A percentile compares a stretch with the other conserved stretches of the same genome.
phyloP scores from a whole-genome alignment of 768 basidiomycete genomes.

The Tricholoma sp. region DNA sequence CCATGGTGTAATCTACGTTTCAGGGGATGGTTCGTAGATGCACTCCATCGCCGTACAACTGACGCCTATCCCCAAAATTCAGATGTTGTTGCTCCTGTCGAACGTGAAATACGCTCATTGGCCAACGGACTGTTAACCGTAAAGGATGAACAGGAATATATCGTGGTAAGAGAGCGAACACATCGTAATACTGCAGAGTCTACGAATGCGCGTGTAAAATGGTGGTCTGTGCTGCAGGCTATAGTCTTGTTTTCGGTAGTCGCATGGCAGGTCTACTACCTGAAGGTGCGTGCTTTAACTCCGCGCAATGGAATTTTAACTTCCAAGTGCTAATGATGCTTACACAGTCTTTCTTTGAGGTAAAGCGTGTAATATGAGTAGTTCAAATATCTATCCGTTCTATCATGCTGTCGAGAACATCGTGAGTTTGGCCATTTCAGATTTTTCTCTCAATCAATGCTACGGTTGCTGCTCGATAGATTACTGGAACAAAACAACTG shows the following conservation, averaged over 20 bases:
- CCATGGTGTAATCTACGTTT: slow-evolving; percentile 92
- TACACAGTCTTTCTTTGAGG: slow-evolving; percentile 80
- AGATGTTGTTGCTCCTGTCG: slow-evolving; percentile 91
- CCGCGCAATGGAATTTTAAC: not conserved
- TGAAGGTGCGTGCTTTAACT: slow-evolving; percentile 56
- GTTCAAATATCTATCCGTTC: not conserved
- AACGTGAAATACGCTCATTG: slow-evolving; percentile 87
- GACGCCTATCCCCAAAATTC: slow-evolving; percentile 1
- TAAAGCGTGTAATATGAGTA: slow-evolving; percentile 76
- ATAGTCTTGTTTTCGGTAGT: slow-evolving; percentile 85
- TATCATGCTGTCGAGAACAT: not conserved
- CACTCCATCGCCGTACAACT: not conserved
- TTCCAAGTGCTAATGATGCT: not conserved
- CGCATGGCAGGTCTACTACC: slow-evolving; percentile 96
- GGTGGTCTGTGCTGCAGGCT: slow-evolving; percentile 95
- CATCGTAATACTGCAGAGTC: slow-evolving; percentile 95
- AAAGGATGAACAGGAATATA: slow-evolving; percentile 99
- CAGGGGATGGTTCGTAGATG: slow-evolving; percentile 70
- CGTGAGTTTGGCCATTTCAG: not conserved
- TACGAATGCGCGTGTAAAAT: slow-evolving; percentile 93
- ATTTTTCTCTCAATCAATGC: not conserved
- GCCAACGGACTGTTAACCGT: slow-evolving; percentile 79
- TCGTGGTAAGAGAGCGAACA: slow-evolving; percentile 86
- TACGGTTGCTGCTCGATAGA: not conserved
- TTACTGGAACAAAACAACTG: not conserved